These are phyloP conservation scores for Sarocladium brachiariae DNA, from an alignment of 2,329 filamentous ascomycete genomes.

Conservation along the genomic window DNA sequence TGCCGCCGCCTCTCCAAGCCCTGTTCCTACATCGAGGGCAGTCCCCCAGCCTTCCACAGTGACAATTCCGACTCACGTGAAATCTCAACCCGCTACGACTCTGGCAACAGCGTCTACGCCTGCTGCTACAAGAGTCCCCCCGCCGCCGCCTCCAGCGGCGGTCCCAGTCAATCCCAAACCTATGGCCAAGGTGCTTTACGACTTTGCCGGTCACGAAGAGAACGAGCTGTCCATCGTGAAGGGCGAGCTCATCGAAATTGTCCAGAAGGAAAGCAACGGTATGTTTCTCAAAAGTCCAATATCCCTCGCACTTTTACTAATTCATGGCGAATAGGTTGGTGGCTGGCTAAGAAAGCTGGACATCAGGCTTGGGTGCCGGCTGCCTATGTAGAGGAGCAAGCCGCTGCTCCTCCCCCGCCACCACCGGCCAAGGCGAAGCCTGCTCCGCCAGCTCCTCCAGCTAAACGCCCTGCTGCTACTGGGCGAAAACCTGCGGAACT, in stretches of 20 bases:
- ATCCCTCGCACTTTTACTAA: constrained; percentile 17
- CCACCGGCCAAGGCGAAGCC: constrained; percentile 54
- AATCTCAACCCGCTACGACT: constrained; percentile 48
- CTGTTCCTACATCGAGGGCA: constrained; percentile 12
- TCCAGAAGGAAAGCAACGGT: constrained; percentile 96
- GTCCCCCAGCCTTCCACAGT: constrained; percentile 23
- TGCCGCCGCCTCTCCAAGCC: constrained; percentile 17
- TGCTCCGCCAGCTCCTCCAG: constrained; percentile 68
- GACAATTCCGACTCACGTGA: constrained; percentile 27
- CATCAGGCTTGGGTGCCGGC: constrained; percentile 92
- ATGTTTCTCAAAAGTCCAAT: constrained; percentile 26
- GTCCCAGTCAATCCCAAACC: constrained; percentile 54
- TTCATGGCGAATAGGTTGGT: constrained; percentile 68
- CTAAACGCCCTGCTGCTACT: constrained; percentile 69
- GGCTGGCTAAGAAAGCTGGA: constrained; percentile 69
- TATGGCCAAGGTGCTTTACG: constrained; percentile 85
- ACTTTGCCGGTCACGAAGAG: constrained; percentile 76
- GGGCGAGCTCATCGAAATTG: constrained; percentile 77
- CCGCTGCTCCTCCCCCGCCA: constrained; percentile 61
- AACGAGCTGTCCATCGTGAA: constrained; percentile 79
- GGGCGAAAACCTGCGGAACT: constrained; percentile 64
- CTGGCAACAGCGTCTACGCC: constrained; percentile 30
- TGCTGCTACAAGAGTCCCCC: constrained; percentile 45
- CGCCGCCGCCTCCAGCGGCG: constrained; percentile 62
- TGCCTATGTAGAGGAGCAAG: constrained; percentile 85